phyloP scores from a whole-genome alignment of 805 yeast genomes.

The Cyberlindnera meyerae region DNA sequence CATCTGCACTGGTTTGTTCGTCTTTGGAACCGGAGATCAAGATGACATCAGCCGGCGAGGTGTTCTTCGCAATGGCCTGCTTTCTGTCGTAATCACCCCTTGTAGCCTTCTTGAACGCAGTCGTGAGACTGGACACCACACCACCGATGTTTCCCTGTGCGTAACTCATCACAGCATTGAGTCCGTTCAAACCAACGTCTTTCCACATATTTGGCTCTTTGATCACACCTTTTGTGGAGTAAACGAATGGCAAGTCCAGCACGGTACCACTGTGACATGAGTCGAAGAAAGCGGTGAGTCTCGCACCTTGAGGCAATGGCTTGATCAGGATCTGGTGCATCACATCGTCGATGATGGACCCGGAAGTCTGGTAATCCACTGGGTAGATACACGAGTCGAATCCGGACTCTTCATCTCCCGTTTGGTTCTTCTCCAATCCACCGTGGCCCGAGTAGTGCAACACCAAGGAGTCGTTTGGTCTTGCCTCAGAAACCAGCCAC shows the following conservation, averaged over 20 bases:
- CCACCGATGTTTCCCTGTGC: slow-evolving; percentile 45
- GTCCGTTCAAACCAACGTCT: slow-evolving; percentile 59
- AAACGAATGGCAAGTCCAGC: slow-evolving; percentile 62
- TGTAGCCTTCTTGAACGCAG: slow-evolving; percentile 21
- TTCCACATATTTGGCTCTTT: slow-evolving; percentile 67
- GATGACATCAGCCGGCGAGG: slow-evolving; percentile 64
- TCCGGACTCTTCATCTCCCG: slow-evolving; percentile 63
- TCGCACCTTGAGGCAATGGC: slow-evolving; percentile 58
- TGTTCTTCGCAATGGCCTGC: slow-evolving; percentile 41
- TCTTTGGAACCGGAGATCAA: slow-evolving; percentile 69
- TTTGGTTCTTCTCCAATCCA: slow-evolving; percentile 53
- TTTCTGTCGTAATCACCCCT: slow-evolving; percentile 26
- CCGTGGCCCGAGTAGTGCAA: slow-evolving; percentile 79
- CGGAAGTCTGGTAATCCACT: slow-evolving; percentile 54
- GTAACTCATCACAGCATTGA: slow-evolving; percentile 49
- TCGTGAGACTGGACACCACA: slow-evolving; percentile 22
- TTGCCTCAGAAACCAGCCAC: slow-evolving; percentile 66
- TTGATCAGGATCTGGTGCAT: slow-evolving; percentile 59
- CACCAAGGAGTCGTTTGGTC: slow-evolving; percentile 55
- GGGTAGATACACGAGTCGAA: slow-evolving; percentile 61
- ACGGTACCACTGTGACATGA: slow-evolving; percentile 76
- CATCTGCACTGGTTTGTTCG: slow-evolving; percentile 54
- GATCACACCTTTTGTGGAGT: slow-evolving; percentile 67
- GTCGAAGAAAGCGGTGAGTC: slow-evolving; percentile 67
- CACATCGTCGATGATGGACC: slow-evolving; percentile 61